Percentiles rank a stretch among this genome's conserved stretches.
phyloP scores from a whole-genome alignment of 345 rosid species.

The Streptanthus diversifolius region DNA sequence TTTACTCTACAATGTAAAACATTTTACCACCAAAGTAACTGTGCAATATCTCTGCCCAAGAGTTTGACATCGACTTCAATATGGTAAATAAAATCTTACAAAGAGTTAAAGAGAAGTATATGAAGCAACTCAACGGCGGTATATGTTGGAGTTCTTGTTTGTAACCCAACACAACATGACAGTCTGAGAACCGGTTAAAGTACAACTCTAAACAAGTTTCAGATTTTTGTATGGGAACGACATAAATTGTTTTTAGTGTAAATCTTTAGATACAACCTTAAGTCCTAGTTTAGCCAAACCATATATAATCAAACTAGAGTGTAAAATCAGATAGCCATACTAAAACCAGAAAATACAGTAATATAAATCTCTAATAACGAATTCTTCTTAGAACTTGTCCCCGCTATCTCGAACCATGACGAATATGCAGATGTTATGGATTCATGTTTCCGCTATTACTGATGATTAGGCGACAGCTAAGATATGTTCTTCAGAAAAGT shows the following conservation, averaged over 20 bases:
- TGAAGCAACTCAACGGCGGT: background rate
- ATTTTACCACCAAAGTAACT: background rate
- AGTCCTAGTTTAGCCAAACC: too few relatives aligned
- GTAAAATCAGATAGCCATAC: background rate
- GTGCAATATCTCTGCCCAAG: background rate
- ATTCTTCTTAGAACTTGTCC: background rate
- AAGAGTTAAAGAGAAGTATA: background rate
- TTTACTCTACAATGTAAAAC: background rate
- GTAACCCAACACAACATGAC: background rate
- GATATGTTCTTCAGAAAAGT: background rate
- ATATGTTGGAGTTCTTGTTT: background rate
- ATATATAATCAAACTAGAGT: too few relatives aligned
- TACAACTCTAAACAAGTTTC: background rate
- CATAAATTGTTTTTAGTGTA: background rate
- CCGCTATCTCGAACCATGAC: background rate
- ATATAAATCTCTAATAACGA: background rate
- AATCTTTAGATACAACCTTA: background rate
- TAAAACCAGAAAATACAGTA: background rate
- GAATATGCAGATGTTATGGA: background rate
- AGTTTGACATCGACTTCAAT: background rate
- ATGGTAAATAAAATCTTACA: background rate
- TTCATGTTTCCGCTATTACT: too few relatives aligned
- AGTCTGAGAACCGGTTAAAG: background rate
- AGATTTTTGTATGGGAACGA: too few relatives aligned
- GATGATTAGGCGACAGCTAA: too few relatives aligned